A percentile compares a stretch with the other conserved stretches of the same genome.
Conservation (phyloP, 2,329 filamentous ascomycete species). For the Aaosphaeria pasadenensis region DNA sequence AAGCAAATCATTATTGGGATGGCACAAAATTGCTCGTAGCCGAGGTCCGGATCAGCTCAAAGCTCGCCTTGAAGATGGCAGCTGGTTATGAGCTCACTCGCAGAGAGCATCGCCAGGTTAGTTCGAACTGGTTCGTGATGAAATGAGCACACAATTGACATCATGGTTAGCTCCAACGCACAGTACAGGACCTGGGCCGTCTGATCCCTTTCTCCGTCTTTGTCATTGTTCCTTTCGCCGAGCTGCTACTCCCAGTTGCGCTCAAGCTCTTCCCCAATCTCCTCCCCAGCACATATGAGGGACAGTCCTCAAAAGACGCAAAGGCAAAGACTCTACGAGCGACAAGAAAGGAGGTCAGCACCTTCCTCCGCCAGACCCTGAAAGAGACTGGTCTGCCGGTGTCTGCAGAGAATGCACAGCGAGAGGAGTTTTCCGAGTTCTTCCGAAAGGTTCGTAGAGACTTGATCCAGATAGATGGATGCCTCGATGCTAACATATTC, state of each 20-base stretch:
- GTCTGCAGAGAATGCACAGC: conserved; percentile 78
- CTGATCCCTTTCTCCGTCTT: conserved; percentile 96
- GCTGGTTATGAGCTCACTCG: conserved; percentile 95
- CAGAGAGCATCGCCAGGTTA: conserved; percentile 80
- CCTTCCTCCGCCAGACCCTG: conserved; percentile 82
- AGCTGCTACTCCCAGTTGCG: conserved; percentile 85
- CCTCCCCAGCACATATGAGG: conserved; percentile 95
- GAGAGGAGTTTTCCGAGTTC: conserved; percentile 92
- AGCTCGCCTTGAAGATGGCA: conserved; percentile 93
- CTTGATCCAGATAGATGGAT: not conserved
- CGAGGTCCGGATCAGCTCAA: conserved; percentile 89
- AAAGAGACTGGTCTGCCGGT: conserved; percentile 91
- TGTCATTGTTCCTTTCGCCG: conserved; percentile 93
- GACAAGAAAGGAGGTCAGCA: conserved; percentile 90
- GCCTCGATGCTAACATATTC: conserved; percentile 8
- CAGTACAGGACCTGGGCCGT: conserved; percentile 88
- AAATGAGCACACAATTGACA: not conserved
- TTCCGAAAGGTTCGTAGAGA: conserved; percentile 75
- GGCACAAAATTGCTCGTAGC: conserved; percentile 91
- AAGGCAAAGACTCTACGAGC: conserved; percentile 79
- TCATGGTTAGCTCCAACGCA: conserved; percentile 66
- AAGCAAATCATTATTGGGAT: conserved; percentile 94
- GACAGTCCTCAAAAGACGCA: conserved; percentile 81
- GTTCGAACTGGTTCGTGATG: not conserved
- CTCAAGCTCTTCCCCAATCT: conserved; percentile 96